phyloP scores from a whole-genome alignment of 768 basidiomycete genomes.

The Tubosaeta sp. region DNA sequence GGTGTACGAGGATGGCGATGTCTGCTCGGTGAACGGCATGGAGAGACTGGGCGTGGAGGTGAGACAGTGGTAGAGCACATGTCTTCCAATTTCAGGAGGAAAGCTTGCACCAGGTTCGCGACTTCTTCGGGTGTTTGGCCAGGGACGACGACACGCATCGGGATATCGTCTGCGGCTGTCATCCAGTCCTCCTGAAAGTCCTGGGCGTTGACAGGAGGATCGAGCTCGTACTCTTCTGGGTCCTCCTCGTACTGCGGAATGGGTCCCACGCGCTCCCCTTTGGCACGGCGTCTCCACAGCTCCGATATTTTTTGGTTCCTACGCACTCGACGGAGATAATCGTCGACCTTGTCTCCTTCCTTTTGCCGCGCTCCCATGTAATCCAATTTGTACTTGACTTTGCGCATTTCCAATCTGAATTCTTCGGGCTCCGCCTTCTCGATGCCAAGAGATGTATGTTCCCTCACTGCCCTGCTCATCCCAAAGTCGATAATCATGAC shows the following conservation, averaged over 20 bases:
- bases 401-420: conserved; percentile 49
- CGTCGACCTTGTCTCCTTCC: conserved; percentile 33
- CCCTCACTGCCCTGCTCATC: conserved; percentile 29
- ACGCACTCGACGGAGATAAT: conserved; percentile 25
- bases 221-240: conserved; percentile 29
- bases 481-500: conserved; percentile 57
- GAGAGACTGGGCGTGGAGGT: not conserved
- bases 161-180: conserved; percentile 29
- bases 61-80: conserved; percentile 1
- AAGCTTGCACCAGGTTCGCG: conserved; percentile 14
- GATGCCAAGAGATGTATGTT: conserved; percentile 34
- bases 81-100: conserved; percentile 20
- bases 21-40: conserved; percentile 2
- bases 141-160: conserved; percentile 36
- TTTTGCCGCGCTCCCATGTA: conserved; percentile 33
- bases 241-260: conserved; percentile 29
- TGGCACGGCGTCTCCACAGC: conserved; percentile 25
- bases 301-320: conserved; percentile 27
- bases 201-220: conserved; percentile 31
- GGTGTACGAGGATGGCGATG: not conserved
- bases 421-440: conserved; percentile 36
- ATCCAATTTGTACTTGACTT: conserved; percentile 53
- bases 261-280: conserved; percentile 26
- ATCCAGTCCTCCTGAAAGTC: conserved; percentile 36
- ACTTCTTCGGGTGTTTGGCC: conserved; percentile 29